Evolutionary conservation across 495 filamentous ascomycete genomes (phyloP).

Genomic region (Penicillium subrubescens): DNA sequence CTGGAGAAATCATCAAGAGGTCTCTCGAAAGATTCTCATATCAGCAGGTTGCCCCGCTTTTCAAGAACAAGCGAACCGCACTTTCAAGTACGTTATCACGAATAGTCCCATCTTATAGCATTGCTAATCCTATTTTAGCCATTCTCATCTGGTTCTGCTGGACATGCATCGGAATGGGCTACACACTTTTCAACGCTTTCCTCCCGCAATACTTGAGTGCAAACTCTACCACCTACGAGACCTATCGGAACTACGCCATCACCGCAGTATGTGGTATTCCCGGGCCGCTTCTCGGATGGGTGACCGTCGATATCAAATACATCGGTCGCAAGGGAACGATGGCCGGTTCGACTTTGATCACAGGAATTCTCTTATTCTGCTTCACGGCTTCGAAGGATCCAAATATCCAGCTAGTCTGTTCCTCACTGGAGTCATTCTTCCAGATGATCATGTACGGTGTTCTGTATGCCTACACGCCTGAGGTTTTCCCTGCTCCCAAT

Average conservation of each 20-base stretch:
- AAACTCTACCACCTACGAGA: conserved; percentile 37
- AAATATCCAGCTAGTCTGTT: conserved; percentile 49
- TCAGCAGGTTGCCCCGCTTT: conserved; percentile 50
- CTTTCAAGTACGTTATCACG: conserved; percentile 33
- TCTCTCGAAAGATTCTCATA: conserved; percentile 50
- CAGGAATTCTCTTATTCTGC: conserved; percentile 53
- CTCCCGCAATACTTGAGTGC: conserved; percentile 52
- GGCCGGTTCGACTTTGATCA: conserved; percentile 49
- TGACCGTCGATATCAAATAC: conserved; percentile 49
- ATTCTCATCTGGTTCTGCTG: conserved; percentile 49
- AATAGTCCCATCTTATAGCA: neutral
- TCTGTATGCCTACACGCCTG: conserved; percentile 57
- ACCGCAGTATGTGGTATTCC: conserved; percentile 55
- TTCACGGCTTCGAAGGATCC: conserved; percentile 49
- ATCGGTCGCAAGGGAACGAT: conserved; percentile 60
- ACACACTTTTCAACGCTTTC: conserved; percentile 54
- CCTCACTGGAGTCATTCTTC: conserved; percentile 52
- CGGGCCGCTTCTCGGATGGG: conserved; percentile 51
- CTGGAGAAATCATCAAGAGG: conserved; percentile 44
- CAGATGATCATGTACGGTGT: conserved; percentile 59
- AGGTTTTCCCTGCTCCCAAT: conserved; percentile 57
- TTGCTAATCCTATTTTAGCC: conserved; percentile 21
- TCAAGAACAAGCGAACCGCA: conserved; percentile 45
- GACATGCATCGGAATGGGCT: conserved; percentile 53
- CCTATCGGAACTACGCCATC: conserved; percentile 60